Evolutionary conservation across 1,284 basidiomycete species (phyloP).

Genomic region (Erythrobasidium hasegawianum): DNA sequence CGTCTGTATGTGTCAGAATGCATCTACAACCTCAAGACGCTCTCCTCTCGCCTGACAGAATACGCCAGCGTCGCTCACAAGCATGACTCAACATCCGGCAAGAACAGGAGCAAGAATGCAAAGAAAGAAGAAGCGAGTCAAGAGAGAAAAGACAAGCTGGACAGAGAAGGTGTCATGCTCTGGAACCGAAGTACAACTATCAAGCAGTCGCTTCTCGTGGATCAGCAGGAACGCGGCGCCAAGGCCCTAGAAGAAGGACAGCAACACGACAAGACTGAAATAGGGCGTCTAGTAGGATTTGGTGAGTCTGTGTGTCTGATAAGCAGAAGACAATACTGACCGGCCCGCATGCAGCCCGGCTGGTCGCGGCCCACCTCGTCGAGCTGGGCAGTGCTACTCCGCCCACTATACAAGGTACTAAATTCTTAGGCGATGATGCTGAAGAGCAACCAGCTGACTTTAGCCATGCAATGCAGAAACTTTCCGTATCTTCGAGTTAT

Average conservation of each 20-base stretch:
- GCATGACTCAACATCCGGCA: no score
- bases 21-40: not conserved
- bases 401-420: not conserved
- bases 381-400: not conserved
- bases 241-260: no score
- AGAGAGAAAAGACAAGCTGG: slow-evolving; percentile 9
- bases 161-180: slow-evolving; percentile 27
- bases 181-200: slow-evolving; percentile 17
- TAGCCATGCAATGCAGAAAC: not conserved
- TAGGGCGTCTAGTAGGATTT: no score
- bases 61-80: not conserved
- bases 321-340: no score
- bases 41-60: not conserved
- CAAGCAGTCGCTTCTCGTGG: not conserved
- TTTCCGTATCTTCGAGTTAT: slow-evolving; percentile 8
- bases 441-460: no score
- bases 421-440: no score
- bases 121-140: not conserved
- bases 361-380: not conserved
- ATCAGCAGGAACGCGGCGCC: no score
- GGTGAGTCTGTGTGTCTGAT: no score
- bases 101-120: not conserved
- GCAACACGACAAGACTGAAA: no score
- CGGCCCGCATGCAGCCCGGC: not conserved
- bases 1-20: not conserved